Conservation (phyloP, 352 stramenopile species). For the Globisporangium lucens region DNA sequence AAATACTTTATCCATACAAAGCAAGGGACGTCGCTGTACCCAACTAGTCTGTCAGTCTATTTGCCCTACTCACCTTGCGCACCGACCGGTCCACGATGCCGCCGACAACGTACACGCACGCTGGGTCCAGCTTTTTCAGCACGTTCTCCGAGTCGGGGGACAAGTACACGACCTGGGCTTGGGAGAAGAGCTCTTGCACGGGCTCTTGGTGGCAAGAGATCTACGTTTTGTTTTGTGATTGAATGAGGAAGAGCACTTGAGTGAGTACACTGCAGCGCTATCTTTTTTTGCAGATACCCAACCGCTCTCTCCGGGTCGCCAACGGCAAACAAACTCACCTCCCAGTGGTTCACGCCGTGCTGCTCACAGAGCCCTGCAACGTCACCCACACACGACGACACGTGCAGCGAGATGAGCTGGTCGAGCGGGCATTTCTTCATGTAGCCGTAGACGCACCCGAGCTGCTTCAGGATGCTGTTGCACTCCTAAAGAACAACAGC, state of each 20-base stretch:
- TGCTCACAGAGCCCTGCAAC: constrained; percentile 33
- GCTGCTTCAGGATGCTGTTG: constrained; percentile 81
- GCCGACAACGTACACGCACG: constrained; percentile 70
- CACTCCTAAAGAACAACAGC: constrained; percentile 37
- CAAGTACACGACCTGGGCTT: constrained; percentile 69
- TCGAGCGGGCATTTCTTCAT: constrained; percentile 71
- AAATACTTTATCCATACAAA: too few relatives aligned
- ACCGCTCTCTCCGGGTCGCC: too few relatives aligned
- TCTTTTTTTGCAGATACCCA: too few relatives aligned
- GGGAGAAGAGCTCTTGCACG: constrained; percentile 47
- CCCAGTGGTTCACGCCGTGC: constrained; percentile 55
- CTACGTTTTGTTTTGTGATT: background rate
- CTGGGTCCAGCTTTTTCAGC: constrained; percentile 45
- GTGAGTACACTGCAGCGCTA: too few relatives aligned
- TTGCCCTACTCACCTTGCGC: constrained; percentile 41
- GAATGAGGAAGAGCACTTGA: too few relatives aligned
- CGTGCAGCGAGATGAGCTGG: constrained; percentile 49
- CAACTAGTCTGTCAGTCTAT: too few relatives aligned
- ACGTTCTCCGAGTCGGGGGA: constrained; percentile 79
- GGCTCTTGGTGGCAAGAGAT: constrained; percentile 34
- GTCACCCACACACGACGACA: constrained; percentile 43
- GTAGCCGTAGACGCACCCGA: constrained; percentile 72
- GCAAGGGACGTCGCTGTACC: too few relatives aligned
- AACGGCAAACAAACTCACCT: constrained; percentile 27
- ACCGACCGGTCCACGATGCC: constrained; percentile 86